Percentiles rank a stretch among this genome's conserved stretches.
These are phyloP conservation scores for Globisporangium iwayamae DNA, from an alignment of 352 stramenopile genomes.

Conservation along the genomic window DNA sequence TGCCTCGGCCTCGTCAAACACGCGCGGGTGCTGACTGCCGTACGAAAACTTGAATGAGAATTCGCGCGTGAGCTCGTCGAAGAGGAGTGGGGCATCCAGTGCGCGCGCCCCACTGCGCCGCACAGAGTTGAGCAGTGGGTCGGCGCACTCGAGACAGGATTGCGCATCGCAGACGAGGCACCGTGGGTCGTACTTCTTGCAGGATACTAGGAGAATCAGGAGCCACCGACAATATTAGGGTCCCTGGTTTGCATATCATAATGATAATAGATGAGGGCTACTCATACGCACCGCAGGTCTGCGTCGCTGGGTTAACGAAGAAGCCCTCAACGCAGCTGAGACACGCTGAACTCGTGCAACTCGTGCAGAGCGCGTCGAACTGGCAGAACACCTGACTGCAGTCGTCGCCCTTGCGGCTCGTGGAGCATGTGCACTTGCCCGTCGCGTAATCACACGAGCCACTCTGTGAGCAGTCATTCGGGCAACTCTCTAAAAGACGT, in stretches of 20 bases:
- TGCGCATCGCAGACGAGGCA: conserved; percentile 83
- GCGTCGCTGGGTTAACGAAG: conserved; percentile 62
- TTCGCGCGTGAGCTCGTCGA: conserved; percentile 88
- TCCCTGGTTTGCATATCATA: too few species aligned
- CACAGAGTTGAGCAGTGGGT: conserved; percentile 90
- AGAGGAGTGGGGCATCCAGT: conserved; percentile 65
- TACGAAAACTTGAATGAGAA: conserved; percentile 90
- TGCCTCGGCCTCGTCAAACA: conserved; percentile 92
- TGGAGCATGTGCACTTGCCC: conserved; percentile 76
- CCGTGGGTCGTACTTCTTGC: conserved; percentile 86
- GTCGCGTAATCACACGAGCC: conserved; percentile 89
- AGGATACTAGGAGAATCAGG: conserved; percentile 43
- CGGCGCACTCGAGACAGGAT: conserved; percentile 85
- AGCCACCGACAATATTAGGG: neutral
- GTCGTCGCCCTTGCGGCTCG: conserved; percentile 70
- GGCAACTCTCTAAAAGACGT: conserved; percentile 56
- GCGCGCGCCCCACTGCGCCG: conserved; percentile 81
- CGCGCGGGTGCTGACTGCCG: conserved; percentile 80
- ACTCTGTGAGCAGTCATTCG: conserved; percentile 85
- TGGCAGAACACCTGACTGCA: conserved; percentile 69
- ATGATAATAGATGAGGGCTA: too few species aligned
- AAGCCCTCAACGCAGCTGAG: conserved; percentile 85
- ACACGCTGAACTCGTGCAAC: conserved; percentile 81
- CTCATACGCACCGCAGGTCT: conserved; percentile 52
- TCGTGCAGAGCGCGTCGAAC: conserved; percentile 85